These are phyloP conservation scores for Ceratocystis papillata DNA, from an alignment of 2,329 filamentous ascomycete genomes.

Conservation along the genomic window DNA sequence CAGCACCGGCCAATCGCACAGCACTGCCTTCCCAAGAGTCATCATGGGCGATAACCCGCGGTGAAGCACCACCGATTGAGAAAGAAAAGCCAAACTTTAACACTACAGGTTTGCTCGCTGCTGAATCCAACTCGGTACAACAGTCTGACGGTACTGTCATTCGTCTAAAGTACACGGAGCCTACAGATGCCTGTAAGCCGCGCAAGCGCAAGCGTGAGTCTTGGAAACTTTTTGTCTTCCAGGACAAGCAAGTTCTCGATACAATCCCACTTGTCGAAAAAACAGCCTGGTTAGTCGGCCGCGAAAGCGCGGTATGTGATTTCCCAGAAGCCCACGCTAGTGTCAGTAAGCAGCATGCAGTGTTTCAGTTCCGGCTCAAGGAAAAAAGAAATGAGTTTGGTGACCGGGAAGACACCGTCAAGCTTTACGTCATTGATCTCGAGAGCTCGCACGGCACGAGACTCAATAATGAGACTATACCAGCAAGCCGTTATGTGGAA, in stretches of 20 bases:
- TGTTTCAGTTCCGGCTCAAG: constrained; percentile 80
- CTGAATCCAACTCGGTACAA: constrained; percentile 67
- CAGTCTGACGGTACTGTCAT: constrained; percentile 64
- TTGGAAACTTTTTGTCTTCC: constrained; percentile 93
- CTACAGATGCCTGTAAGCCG: constrained; percentile 81
- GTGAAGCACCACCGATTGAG: constrained; percentile 38
- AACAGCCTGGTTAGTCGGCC: constrained; percentile 84
- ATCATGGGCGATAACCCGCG: constrained; percentile 47
- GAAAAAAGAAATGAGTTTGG: constrained; percentile 79
- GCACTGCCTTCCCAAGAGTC: constrained; percentile 51
- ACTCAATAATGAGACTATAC: constrained; percentile 65
- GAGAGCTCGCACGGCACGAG: constrained; percentile 86
- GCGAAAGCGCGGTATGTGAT: constrained; percentile 72
- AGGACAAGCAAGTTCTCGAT: constrained; percentile 66
- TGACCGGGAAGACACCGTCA: constrained; percentile 66
- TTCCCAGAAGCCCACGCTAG: constrained; percentile 79
- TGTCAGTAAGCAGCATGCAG: constrained; percentile 89
- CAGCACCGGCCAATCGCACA: constrained; percentile 27
- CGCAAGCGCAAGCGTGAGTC: constrained; percentile 50
- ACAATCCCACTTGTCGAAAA: constrained; percentile 64
- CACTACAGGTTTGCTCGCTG: constrained; percentile 69
- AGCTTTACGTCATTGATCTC: constrained; percentile 84
- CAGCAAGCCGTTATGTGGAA: constrained; percentile 72
- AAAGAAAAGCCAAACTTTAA: constrained; percentile 86
- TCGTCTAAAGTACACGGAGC: constrained; percentile 91